Base-by-base conservation (phyloP, 179 eudicot species). In the Monotropa hypopitys region DNA sequence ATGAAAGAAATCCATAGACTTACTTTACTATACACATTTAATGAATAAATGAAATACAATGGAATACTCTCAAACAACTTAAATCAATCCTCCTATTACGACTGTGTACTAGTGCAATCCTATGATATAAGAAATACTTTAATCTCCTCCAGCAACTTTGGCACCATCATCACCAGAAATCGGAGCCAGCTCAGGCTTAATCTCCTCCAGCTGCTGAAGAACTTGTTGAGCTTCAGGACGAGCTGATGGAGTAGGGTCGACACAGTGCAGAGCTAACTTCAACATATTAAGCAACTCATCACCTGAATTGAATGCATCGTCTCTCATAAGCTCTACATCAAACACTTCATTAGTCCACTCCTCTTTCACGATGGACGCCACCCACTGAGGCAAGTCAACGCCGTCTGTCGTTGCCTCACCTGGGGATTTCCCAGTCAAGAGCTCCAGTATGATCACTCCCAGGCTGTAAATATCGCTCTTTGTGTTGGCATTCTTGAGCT, bases 291-390 rank as follows among this genome's bases (percentile, higher is more conserved):
- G 88, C 85, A 93, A 71, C 73, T 95, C 99, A 74, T 95, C 95
- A 10, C 96, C 97, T 21, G 84, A 83, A 45, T 81, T 84, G 21
- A 92, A 80, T 3, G 88, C 89, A 68, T 61, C 67, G 20, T 93
- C 97, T 79, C 87, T 87, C 88, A 91, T 87, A 6, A 95, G 81
- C 84, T 95, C 99, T 80, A 88, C 85, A 50, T 95, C 99, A 77
- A 95, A 95, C 16, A 95, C 99, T 81, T 93, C 98, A 79, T 90
- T 93, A 49, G 97, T 93, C 99, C 98, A 93, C 81, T 95, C 97
- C 79, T 93, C 97, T 73, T 93, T 93, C 56, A 95, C 97, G 28
- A 87, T 84, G 0, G 99, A 93, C 0, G 99, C 93, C 54, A 93
- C 99, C 99, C 99, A 95, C 75, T 91, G 97, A 5, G 97, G 99